Conservation (phyloP, 2,329 filamentous ascomycete species). For the Ceratocystiopsis sp. region DNA sequence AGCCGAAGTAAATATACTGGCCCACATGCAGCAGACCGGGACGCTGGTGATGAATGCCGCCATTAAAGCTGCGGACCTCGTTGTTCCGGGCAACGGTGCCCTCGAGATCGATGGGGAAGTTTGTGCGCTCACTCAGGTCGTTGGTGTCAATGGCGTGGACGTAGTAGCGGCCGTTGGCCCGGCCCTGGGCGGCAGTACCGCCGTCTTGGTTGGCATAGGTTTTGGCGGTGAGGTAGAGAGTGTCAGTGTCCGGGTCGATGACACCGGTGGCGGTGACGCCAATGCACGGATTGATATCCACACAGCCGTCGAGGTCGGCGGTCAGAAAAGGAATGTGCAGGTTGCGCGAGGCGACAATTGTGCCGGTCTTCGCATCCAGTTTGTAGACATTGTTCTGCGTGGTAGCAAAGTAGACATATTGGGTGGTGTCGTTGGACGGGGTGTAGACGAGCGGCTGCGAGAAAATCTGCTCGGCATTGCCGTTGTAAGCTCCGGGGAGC, state of each 20-base stretch:
- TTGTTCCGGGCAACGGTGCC: constrained; percentile 27
- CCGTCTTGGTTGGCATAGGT: constrained; percentile 24
- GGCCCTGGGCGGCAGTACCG: constrained; percentile 19
- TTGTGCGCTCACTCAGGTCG: constrained; percentile 22
- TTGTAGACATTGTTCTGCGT: constrained; percentile 35
- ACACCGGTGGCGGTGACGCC: constrained; percentile 32
- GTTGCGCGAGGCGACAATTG: constrained; percentile 22
- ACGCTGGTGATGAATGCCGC: constrained; percentile 29
- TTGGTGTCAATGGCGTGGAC: constrained; percentile 28
- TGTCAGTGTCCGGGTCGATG: constrained; percentile 31
- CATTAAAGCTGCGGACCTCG: constrained; percentile 24
- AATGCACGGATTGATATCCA: constrained; percentile 28
- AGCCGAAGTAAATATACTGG: constrained; percentile 30
- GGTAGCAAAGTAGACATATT: constrained; percentile 32
- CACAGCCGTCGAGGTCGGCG: constrained; percentile 27
- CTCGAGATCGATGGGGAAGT: constrained; percentile 26
- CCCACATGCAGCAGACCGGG: constrained; percentile 27
- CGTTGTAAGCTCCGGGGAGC: constrained; percentile 34
- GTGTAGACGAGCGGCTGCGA: constrained; percentile 33
- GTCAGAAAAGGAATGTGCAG: constrained; percentile 28
- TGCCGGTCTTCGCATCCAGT: constrained; percentile 27
- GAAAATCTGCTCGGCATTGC: constrained; percentile 32
- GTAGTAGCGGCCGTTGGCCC: constrained; percentile 24
- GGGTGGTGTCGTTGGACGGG: constrained; percentile 16
- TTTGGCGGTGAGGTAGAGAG: constrained; percentile 31